Evolutionary conservation across 768 basidiomycete species (phyloP).

Genomic region (Lactarius vividus): DNA sequence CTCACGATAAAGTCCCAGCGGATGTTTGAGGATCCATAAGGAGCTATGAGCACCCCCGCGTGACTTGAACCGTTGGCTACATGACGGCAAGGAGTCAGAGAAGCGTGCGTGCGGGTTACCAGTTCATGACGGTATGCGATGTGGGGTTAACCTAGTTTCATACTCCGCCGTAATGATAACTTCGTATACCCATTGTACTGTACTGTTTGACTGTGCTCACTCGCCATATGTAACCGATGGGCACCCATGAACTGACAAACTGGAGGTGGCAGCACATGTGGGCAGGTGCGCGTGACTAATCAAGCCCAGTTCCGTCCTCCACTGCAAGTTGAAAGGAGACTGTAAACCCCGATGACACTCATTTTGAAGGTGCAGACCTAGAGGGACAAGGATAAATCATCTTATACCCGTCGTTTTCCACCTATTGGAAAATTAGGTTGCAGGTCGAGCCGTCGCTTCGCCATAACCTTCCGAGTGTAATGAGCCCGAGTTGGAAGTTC

Average conservation of each 20-base stretch:
- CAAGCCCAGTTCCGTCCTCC: background rate
- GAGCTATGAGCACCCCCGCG: background rate
- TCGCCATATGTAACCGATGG: background rate
- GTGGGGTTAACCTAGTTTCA: background rate
- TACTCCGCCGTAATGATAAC: background rate
- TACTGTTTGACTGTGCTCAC: background rate
- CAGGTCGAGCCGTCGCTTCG: background rate
- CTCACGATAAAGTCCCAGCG: no score
- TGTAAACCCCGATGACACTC: background rate
- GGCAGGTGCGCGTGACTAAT: background rate
- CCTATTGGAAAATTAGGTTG: background rate
- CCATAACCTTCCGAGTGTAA: background rate
- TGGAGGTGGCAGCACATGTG: background rate
- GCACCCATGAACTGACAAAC: background rate
- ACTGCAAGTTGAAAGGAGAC: background rate
- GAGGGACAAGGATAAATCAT: background rate
- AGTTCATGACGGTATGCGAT: background rate
- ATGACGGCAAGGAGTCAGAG: background rate
- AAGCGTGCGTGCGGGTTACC: background rate
- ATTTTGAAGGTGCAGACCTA: conserved; percentile 5
- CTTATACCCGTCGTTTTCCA: background rate
- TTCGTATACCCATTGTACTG: background rate
- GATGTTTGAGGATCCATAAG: background rate
- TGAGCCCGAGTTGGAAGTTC: background rate
- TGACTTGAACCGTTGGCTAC: background rate